Conservation (phyloP, 768 basidiomycete genomes). For the Infundibulicybe gibba region DNA sequence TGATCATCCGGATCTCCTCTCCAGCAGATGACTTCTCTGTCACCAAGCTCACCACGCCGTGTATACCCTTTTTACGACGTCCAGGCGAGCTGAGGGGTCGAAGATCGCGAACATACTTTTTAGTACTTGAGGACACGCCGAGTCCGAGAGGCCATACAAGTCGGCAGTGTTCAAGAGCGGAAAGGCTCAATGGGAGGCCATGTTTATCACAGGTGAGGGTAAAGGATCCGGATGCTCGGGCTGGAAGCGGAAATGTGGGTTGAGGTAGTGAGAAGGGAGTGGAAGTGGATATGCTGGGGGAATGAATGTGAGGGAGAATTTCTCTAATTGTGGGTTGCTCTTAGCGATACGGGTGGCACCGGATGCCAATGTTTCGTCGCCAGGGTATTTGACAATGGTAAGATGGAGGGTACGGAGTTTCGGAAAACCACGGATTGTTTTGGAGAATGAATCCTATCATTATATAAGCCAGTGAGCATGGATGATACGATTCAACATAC, state of each 20-base stretch:
- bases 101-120: conserved; percentile 34
- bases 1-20: conserved; percentile 61
- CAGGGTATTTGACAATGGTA: conserved; percentile 64
- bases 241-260: conserved; percentile 37
- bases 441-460: conserved; percentile 57
- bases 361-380: conserved; percentile 54
- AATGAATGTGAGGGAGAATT: conserved; percentile 66
- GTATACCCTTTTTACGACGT: conserved; percentile 33
- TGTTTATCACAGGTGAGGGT: conserved; percentile 58
- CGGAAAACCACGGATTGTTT: conserved; percentile 54
- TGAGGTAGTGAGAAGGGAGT: conserved; percentile 39
- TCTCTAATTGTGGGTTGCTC: conserved; percentile 60
- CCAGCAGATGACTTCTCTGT: conserved; percentile 61
- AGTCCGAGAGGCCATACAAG: conserved; percentile 48
- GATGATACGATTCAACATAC: conserved; percentile 32
- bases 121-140: conserved; percentile 32
- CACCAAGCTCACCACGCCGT: conserved; percentile 40
- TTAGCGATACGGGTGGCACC: conserved; percentile 63
- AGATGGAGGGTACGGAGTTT: conserved; percentile 61
- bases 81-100: conserved; percentile 34
- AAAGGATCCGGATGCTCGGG: conserved; percentile 50
- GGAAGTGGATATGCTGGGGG: conserved; percentile 48
- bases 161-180: conserved; percentile 44
- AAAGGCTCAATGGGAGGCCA: conserved; percentile 54
- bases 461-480: background rate